These are phyloP conservation scores for Malassezia caprae DNA, from an alignment of 1,284 basidiomycete species.

Conservation along the genomic window DNA sequence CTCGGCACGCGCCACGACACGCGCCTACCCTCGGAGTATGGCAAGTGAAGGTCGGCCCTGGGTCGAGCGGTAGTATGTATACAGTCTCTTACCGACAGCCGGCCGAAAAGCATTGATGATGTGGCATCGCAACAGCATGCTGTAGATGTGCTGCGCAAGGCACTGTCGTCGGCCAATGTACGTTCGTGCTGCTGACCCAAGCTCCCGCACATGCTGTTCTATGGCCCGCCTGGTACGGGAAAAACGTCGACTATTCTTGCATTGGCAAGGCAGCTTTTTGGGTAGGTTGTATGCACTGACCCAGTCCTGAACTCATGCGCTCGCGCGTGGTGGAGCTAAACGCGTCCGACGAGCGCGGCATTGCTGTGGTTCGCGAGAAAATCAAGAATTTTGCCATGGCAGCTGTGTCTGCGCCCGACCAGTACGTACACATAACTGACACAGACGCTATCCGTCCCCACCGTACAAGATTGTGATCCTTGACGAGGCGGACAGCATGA, in stretches of 20 bases:
- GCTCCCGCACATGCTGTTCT: constrained; percentile 99
- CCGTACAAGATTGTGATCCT: constrained; percentile 99
- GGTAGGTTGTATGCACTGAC: constrained; percentile 47
- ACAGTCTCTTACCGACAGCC: constrained; percentile 52
- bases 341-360: constrained; percentile 96
- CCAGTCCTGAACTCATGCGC: constrained; percentile 82
- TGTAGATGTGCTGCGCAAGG: constrained; percentile 79
- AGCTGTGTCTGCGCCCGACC: constrained; percentile 37
- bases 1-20: not conserved
- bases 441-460: constrained; percentile 68
- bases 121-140: constrained; percentile 95
- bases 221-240: constrained; percentile 95
- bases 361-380: constrained; percentile 90
- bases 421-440: not conserved
- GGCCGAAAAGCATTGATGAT: constrained; percentile 94
- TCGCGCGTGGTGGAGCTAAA: constrained; percentile 94
- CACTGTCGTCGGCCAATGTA: constrained; percentile 83
- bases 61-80: constrained; percentile 19
- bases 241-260: constrained; percentile 98
- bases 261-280: constrained; percentile 83
- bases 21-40: not conserved
- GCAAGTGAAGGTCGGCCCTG: constrained; percentile 11
- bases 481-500: constrained; percentile 99
- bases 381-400: constrained; percentile 91
- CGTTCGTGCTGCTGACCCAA: constrained; percentile 49